phyloP scores from a whole-genome alignment of 2,329 filamentous ascomycete species.

The Fusarium brachygibbosum region DNA sequence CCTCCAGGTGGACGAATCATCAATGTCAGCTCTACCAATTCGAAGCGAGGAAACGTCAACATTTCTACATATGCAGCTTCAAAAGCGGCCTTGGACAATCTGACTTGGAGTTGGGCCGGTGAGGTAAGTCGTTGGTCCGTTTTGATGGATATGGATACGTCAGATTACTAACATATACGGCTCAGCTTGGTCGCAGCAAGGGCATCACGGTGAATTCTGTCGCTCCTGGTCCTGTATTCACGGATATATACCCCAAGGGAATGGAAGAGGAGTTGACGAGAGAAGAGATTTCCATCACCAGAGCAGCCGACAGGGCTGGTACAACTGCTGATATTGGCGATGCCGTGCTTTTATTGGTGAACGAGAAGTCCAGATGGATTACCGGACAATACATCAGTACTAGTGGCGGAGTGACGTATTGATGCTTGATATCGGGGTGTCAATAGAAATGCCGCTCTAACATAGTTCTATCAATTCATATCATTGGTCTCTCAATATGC shows the following conservation, averaged over 20 bases:
- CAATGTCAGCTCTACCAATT: constrained; percentile 43
- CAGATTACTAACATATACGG: neutral
- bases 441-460: neutral
- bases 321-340: constrained; percentile 59
- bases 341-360: constrained; percentile 39
- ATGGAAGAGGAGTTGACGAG: constrained; percentile 38
- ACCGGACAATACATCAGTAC: constrained; percentile 31
- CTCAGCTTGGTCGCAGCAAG: constrained; percentile 52
- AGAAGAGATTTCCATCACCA: constrained; percentile 44
- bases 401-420: constrained; percentile 17
- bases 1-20: constrained; percentile 50
- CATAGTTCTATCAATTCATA: no score
- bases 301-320: constrained; percentile 54
- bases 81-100: constrained; percentile 54
- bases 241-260: constrained; percentile 49
- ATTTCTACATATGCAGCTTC: constrained; percentile 42
- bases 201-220: constrained; percentile 61
- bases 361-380: constrained; percentile 36
- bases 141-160: neutral
- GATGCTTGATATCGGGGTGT: accelerated
- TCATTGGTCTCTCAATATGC: constrained; percentile 8
- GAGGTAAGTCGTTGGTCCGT: constrained; percentile 45
- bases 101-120: constrained; percentile 53
- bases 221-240: constrained; percentile 56
- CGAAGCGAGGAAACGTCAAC: constrained; percentile 30